Evolutionary conservation across 192 early-diverging fungal genomes (phyloP).

Genomic region (Podila verticillata): DNA sequence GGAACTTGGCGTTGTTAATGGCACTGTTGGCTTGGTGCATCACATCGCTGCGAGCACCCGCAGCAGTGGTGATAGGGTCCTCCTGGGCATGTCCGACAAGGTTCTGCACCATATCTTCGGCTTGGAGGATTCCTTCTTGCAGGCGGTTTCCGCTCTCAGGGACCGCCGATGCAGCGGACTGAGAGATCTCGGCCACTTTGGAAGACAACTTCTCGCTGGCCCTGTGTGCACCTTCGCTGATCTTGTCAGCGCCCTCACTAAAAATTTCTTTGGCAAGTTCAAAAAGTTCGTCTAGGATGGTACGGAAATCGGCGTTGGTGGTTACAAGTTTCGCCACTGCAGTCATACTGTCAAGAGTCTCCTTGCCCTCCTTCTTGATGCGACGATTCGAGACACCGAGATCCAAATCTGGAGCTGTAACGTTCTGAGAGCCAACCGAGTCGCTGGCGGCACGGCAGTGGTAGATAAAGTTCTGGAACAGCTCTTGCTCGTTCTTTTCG

Average conservation of each 20-base stretch:
- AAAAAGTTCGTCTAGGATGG: constrained; percentile 46
- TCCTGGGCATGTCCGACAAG: neutral
- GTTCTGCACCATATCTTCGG: constrained; percentile 5
- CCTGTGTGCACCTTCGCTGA: constrained; percentile 13
- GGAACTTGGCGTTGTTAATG: constrained; percentile 2
- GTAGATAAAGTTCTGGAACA: constrained; percentile 56
- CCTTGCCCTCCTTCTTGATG: constrained; percentile 25
- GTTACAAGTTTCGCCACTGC: constrained; percentile 49
- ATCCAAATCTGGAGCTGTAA: constrained; percentile 9
- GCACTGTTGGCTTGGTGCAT: neutral
- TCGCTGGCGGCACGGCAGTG: constrained; percentile 33
- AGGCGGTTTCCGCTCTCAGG: neutral
- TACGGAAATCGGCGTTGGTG: constrained; percentile 50
- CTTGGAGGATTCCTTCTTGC: constrained; percentile 18
- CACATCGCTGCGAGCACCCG: neutral
- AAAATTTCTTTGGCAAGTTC: constrained; percentile 45
- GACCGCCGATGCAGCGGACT: neutral
- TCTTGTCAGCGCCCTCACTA: constrained; percentile 29
- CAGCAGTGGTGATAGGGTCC: constrained; percentile 11
- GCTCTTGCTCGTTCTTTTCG: constrained; percentile 53
- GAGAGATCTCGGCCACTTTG: constrained; percentile 10
- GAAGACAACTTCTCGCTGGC: constrained; percentile 1
- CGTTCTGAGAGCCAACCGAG: constrained; percentile 8
- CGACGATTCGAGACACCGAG: constrained; percentile 9
- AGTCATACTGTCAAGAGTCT: constrained; percentile 32